Evolutionary conservation across 2,329 filamentous ascomycete species (phyloP).

Genomic region (Fusarium circinatum): DNA sequence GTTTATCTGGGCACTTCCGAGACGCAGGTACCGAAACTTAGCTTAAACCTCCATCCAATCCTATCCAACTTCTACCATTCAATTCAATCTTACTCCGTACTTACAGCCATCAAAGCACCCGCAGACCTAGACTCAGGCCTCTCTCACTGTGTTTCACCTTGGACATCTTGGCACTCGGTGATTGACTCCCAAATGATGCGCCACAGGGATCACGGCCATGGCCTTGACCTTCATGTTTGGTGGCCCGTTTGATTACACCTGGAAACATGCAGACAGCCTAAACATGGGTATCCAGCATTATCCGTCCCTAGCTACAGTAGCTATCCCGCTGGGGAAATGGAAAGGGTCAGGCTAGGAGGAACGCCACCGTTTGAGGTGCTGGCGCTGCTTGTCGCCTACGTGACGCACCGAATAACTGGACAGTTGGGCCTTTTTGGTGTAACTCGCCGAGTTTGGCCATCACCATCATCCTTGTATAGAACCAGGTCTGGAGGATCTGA

Average conservation of each 20-base stretch:
- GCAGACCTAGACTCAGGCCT: not conserved
- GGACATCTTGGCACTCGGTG: constrained; percentile 27
- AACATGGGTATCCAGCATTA: constrained; percentile 2
- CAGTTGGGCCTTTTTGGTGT: constrained; percentile 18
- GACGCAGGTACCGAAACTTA: constrained; percentile 28
- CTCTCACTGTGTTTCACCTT: constrained; percentile 30
- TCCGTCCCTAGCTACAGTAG: not conserved
- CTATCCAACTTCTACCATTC: not conserved
- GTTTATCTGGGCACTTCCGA: constrained; percentile 15
- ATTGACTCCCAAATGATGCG: constrained; percentile 20
- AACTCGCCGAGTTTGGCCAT: constrained; percentile 16
- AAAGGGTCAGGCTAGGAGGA: constrained; percentile 24
- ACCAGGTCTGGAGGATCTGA: constrained; percentile 5
- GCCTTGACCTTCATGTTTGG: constrained; percentile 12
- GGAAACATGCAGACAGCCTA: not conserved
- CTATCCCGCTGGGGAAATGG: constrained; percentile 5
- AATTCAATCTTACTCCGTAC: constrained; percentile 12
- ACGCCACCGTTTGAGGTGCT: constrained; percentile 39
- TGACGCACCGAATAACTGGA: constrained; percentile 6
- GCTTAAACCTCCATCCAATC: constrained; percentile 1
- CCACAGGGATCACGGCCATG: constrained; percentile 21
- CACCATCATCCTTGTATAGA: constrained; percentile 1
- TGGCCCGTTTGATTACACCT: constrained; percentile 25
- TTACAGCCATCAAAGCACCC: constrained; percentile 1
- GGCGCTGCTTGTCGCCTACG: constrained; percentile 20